These are phyloP conservation scores for Strigomonas galati DNA, from an alignment of 208 protist species.

Conservation along the genomic window DNA sequence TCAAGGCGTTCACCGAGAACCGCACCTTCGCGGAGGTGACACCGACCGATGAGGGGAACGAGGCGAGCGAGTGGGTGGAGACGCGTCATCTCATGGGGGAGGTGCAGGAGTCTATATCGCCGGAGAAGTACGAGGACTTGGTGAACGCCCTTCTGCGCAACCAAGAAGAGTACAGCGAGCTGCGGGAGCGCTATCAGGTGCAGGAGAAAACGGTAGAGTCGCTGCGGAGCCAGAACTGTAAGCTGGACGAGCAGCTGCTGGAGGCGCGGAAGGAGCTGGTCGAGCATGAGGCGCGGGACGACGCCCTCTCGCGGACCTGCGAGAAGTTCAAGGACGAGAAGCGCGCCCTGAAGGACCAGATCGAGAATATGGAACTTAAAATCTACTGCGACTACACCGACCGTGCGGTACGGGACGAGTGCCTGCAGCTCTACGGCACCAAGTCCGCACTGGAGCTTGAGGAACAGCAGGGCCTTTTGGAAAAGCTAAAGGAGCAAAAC, in stretches of 20 bases:
- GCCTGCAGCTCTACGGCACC: slow-evolving; percentile 28
- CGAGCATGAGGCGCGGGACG: slow-evolving; percentile 2
- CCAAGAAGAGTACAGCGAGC: slow-evolving; percentile 12
- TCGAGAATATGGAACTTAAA: slow-evolving; percentile 27
- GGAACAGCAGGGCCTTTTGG: slow-evolving; percentile 31
- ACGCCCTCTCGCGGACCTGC: not conserved
- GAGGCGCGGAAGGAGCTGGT: not conserved
- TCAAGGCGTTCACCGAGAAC: too few relatives aligned
- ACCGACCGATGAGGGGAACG: too few relatives aligned
- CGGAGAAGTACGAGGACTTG: not conserved
- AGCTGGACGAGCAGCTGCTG: slow-evolving; percentile 16
- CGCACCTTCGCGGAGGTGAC: too few relatives aligned
- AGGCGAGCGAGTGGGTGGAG: too few relatives aligned
- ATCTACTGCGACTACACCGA: slow-evolving; percentile 32
- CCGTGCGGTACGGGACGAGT: slow-evolving; percentile 40
- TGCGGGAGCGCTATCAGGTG: slow-evolving; percentile 23
- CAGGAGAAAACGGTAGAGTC: slow-evolving; percentile 15
- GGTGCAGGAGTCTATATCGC: not conserved
- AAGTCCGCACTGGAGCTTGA: slow-evolving; percentile 20
- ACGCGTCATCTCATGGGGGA: too few relatives aligned
- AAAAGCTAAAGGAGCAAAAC: slow-evolving; percentile 40
- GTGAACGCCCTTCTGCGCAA: not conserved
- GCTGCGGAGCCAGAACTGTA: slow-evolving; percentile 22
- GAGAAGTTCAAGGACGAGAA: slow-evolving; percentile 24
- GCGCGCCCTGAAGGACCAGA: slow-evolving; percentile 18